Conservation (phyloP, 225 moss, liverwort and hornwort genomes). For the Ulota crispa region DNA sequence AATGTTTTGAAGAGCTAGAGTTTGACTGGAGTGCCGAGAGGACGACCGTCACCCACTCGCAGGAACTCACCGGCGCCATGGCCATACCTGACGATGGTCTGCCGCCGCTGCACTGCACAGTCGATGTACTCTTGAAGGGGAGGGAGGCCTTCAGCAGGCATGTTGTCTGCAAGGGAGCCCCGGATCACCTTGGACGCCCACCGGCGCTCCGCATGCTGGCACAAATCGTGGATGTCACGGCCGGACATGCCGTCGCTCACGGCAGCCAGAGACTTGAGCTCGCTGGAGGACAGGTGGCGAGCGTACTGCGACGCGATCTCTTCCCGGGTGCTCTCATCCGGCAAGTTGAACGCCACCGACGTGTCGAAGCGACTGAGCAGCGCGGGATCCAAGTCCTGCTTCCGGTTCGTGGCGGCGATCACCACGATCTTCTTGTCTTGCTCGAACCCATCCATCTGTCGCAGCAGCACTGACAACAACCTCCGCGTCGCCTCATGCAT, state of each 20-base stretch:
- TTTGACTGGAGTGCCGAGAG: constrained; percentile 25
- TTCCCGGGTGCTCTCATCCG: constrained; percentile 68
- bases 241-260: constrained; percentile 85
- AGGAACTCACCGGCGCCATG: constrained; percentile 45
- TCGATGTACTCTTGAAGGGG: constrained; percentile 82
- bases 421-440: constrained; percentile 74
- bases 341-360: constrained; percentile 70
- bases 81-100: constrained; percentile 51
- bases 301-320: constrained; percentile 85
- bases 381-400: constrained; percentile 83
- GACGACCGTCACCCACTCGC: constrained; percentile 32
- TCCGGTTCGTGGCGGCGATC: constrained; percentile 84
- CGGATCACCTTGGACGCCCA: constrained; percentile 86
- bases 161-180: constrained; percentile 46
- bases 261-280: constrained; percentile 67
- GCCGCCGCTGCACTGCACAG: constrained; percentile 65
- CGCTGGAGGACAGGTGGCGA: constrained; percentile 59
- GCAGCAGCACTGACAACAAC: constrained; percentile 72
- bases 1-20: too few species aligned
- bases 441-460: constrained; percentile 89
- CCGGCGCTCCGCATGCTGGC: constrained; percentile 81
- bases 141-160: constrained; percentile 60
- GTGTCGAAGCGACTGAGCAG: constrained; percentile 82
- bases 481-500: constrained; percentile 87
- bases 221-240: constrained; percentile 79